These are phyloP conservation scores for Alternaria longipes DNA, from an alignment of 2,329 filamentous ascomycete genomes.

Conservation along the genomic window DNA sequence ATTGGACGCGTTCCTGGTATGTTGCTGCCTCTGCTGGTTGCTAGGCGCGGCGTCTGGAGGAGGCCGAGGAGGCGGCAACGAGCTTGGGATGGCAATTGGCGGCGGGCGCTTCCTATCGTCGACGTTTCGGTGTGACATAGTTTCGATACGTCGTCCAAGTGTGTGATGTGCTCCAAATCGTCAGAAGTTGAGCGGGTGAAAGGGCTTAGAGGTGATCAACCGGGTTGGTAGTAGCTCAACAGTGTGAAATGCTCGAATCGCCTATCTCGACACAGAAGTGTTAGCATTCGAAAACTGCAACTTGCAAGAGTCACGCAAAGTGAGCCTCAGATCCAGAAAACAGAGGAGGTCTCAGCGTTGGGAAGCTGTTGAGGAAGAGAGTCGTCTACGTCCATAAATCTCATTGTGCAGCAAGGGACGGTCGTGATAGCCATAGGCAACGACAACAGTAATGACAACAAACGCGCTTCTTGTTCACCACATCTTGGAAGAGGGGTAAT, in stretches of 20 bases:
- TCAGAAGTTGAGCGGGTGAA: conserved; percentile 2
- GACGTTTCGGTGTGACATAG: conserved; percentile 26
- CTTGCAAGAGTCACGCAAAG: neutral
- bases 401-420: conserved; percentile 7
- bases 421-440: conserved; percentile 22
- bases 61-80: conserved; percentile 17
- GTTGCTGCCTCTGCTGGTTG: conserved; percentile 19
- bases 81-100: conserved; percentile 31
- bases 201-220: neutral
- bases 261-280: neutral
- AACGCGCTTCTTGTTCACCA: conserved; percentile 26
- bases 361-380: neutral
- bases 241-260: neutral
- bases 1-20: conserved; percentile 12
- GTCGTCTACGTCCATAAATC: neutral
- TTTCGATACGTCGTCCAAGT: neutral
- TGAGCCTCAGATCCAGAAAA: neutral
- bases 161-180: neutral
- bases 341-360: neutral
- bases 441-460: conserved; percentile 28
- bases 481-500: neutral
- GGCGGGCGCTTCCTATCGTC: conserved; percentile 40
- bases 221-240: neutral
- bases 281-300: neutral
- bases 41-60: conserved; percentile 25